A percentile compares a stretch with the other conserved stretches of the same genome.
Evolutionary conservation across 1,284 basidiomycete genomes (phyloP).

Genomic region (Calocybe gambosa): DNA sequence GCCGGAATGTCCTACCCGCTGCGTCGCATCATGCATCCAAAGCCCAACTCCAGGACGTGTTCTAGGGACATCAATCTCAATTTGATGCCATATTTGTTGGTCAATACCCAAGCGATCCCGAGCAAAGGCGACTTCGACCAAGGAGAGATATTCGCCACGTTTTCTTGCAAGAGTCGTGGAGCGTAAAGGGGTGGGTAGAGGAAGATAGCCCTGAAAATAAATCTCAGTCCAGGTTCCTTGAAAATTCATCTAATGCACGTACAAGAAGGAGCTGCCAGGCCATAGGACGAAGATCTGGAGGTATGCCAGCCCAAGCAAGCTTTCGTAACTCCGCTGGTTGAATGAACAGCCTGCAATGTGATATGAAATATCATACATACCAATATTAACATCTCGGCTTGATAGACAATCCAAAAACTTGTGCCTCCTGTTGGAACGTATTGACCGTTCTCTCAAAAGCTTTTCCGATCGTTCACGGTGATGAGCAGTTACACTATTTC

Average conservation of each 20-base stretch:
- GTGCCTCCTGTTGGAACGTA: constrained; percentile 63
- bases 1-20: constrained; percentile 51
- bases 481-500: constrained; percentile 21
- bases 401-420: constrained; percentile 71
- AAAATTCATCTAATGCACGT: constrained; percentile 25
- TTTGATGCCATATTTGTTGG: constrained; percentile 97
- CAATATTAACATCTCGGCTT: constrained; percentile 69
- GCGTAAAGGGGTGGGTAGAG: constrained; percentile 77
- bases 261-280: constrained; percentile 95
- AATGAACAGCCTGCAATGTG: constrained; percentile 7
- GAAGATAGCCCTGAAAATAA: constrained; percentile 79
- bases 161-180: constrained; percentile 78
- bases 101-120: constrained; percentile 79
- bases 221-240: not conserved
- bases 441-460: constrained; percentile 66
- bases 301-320: constrained; percentile 95
- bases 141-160: constrained; percentile 84
- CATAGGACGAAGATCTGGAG: constrained; percentile 81
- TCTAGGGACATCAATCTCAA: constrained; percentile 93
- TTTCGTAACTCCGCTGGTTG: constrained; percentile 73
- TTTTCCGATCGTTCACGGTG: constrained; percentile 46
- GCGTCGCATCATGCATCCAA: constrained; percentile 86
- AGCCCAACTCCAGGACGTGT: constrained; percentile 87
- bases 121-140: constrained; percentile 90
- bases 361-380: constrained; percentile 34